Evolutionary conservation across 2,329 filamentous ascomycete species (phyloP).

Genomic region (Calonectria pseudoturangicola): DNA sequence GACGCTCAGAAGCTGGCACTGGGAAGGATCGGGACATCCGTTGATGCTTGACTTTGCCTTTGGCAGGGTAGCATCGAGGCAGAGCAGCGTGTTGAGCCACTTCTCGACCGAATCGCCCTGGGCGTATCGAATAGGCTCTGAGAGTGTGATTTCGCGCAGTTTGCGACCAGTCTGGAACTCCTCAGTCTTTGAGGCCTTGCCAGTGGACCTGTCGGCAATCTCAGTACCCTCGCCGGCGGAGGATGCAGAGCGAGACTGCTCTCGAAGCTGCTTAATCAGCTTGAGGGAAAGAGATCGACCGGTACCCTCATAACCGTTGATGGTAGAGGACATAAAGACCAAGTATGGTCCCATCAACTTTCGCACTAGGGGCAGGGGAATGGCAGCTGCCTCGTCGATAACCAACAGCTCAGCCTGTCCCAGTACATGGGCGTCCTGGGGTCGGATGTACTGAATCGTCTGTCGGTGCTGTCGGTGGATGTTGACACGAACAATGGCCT

Average conservation of each 20-base stretch:
- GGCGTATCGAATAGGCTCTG: constrained; percentile 95
- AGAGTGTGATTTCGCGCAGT: constrained; percentile 92
- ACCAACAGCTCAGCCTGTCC: constrained; percentile 96
- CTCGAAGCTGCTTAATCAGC: constrained; percentile 95
- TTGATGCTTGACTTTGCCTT: constrained; percentile 82
- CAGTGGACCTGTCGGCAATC: constrained; percentile 86
- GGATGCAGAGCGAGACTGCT: constrained; percentile 85
- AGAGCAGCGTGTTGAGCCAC: constrained; percentile 96
- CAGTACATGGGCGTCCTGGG: constrained; percentile 94
- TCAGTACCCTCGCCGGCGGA: constrained; percentile 76
- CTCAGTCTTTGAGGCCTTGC: constrained; percentile 79
- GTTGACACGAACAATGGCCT: constrained; percentile 97
- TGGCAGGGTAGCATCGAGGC: constrained; percentile 93
- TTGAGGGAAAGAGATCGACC: constrained; percentile 96
- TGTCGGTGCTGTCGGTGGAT: constrained; percentile 95
- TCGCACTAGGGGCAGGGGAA: constrained; percentile 91
- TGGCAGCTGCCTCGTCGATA: constrained; percentile 98
- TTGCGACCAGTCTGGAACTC: constrained; percentile 82
- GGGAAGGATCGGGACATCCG: constrained; percentile 91
- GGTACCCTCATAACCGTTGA: constrained; percentile 98
- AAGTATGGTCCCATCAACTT: constrained; percentile 98
- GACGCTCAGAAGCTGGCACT: constrained; percentile 94
- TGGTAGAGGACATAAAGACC: constrained; percentile 99
- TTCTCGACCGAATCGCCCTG: constrained; percentile 94
- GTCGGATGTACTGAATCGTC: constrained; percentile 98